A percentile compares a stretch with the other conserved stretches of the same genome.
These are phyloP conservation scores for Chrysanthemum lavandulifolium DNA, from an alignment of 129 eudicot species.

Conservation along the genomic window DNA sequence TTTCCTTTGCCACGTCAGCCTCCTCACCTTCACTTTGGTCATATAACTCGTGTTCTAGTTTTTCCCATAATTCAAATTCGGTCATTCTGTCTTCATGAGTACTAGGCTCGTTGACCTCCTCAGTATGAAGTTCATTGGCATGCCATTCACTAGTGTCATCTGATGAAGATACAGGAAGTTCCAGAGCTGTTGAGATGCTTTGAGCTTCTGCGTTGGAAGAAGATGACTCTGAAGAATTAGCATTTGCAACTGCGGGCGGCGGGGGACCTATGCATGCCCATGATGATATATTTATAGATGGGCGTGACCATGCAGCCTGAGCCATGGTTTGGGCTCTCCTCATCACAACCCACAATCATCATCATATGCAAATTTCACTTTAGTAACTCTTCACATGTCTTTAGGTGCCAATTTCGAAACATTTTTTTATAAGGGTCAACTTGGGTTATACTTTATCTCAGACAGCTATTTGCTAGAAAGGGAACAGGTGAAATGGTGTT, in stretches of 20 bases:
- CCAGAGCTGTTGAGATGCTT: constrained; percentile 34
- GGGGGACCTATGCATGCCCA: constrained; percentile 98
- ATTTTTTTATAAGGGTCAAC: not conserved
- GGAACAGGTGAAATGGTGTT: too few relatives aligned
- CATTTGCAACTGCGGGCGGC: constrained; percentile 35
- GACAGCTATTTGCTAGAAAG: not conserved
- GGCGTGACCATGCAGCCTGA: constrained; percentile 87
- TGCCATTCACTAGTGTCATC: constrained; percentile 35
- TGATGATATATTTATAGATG: constrained; percentile 55
- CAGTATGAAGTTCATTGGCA: constrained; percentile 31
- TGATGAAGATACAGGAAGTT: constrained; percentile 59
- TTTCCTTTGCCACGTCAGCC: constrained; percentile 64
- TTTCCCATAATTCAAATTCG: constrained; percentile 87
- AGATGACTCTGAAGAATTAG: constrained; percentile 32
- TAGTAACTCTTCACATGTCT: not conserved
- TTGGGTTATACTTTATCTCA: not conserved
- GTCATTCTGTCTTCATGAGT: constrained; percentile 64
- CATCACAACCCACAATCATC: constrained; percentile 74
- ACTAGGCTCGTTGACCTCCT: constrained; percentile 28
- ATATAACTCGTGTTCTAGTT: constrained; percentile 80
- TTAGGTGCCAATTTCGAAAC: not conserved
- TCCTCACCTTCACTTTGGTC: constrained; percentile 53
- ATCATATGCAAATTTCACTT: constrained; percentile 3
- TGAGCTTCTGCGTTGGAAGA: constrained; percentile 33
- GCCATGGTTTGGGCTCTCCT: constrained; percentile 98